These are phyloP conservation scores for Lolium perenne DNA, from an alignment of 176 grass and related monocot genomes.

Conservation along the genomic window DNA sequence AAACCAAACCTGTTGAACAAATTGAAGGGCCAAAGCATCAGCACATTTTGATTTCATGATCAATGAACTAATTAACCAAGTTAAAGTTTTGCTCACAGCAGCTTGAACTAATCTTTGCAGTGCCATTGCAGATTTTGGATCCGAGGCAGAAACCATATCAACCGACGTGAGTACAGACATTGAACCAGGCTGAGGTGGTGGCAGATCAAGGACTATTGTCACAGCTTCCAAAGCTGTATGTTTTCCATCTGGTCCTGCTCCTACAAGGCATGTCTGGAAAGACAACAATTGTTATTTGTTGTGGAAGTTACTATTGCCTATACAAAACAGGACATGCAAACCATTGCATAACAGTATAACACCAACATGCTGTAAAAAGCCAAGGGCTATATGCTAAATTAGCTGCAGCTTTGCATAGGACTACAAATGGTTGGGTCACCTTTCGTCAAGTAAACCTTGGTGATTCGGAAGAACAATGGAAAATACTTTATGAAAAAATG, in stretches of 20 bases:
- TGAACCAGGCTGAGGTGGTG: conserved; percentile 93
- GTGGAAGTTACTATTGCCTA: neutral
- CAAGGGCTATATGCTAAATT: neutral
- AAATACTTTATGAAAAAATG: conserved; percentile 34
- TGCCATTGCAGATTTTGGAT: conserved; percentile 98
- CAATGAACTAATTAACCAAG: conserved; percentile 41
- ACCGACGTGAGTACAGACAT: conserved; percentile 83
- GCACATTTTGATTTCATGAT: conserved; percentile 28
- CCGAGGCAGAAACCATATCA: conserved; percentile 93
- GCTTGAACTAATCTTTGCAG: conserved; percentile 99
- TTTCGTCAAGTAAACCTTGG: conserved; percentile 15
- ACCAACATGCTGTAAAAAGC: neutral
- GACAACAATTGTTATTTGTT: conserved; percentile 34
- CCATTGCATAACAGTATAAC: conserved; percentile 11
- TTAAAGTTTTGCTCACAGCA: conserved; percentile 64
- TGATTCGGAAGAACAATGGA: neutral
- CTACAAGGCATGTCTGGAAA: conserved; percentile 95
- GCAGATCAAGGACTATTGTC: conserved; percentile 97
- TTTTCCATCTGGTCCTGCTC: conserved; percentile 98
- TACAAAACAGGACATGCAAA: conserved; percentile 1
- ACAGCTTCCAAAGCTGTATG: conserved; percentile 99
- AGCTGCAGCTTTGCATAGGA: conserved; percentile 13
- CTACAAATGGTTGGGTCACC: neutral
- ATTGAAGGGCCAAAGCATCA: conserved; percentile 37
- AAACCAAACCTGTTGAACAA: conserved; percentile 87